Base-by-base conservation (phyloP, 139 green algal genomes). In the Haematococcus sp. region DNA sequence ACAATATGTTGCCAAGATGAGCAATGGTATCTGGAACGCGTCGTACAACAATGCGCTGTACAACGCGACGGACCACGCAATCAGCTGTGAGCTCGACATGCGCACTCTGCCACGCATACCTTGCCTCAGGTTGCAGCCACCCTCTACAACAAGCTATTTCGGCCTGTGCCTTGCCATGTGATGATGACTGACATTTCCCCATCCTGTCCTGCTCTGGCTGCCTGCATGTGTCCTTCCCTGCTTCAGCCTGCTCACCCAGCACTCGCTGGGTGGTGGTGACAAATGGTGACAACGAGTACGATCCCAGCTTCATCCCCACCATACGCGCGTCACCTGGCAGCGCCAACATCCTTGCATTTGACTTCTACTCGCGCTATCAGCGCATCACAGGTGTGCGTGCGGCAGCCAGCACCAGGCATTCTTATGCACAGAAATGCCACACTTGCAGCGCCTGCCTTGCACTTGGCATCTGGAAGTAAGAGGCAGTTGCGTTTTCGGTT, bases 231-330 rank as follows among this genome's bases (percentile, higher is more conserved):
- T n/a, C n/a, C 19, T 19, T 33, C 9, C 28, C 67, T 81, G 58
- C n/a, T n/a, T n/a, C 76, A 90, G 90, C 88, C 15, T 96, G 91
- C 71, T 75, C 83, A 0, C 60, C 58, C 17, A 43, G 70, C n/a
- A 89, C 89, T 0, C 19, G 75, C 9, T 96, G 91, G 91, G 69
- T 96, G 30, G 51, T 93, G 9, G 81, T 92, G 0, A 96, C 91
- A 16, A 96, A 96, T 66, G 91, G 91, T 1, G 91, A 96, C 76
- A 96, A 96, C 68, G 71, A 88, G n/a, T 96, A 96, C 65, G 86
- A 89, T 35, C 70, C 56, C 0, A 25, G 15, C 13, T 89, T 92
- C 59, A 78, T 90, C 32, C 68, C 76, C 16, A 34, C 51, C 1
- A 16, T 95, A 32, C 52, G 61, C 23, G 67, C 76, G 15, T 40